Evolutionary conservation across 2,329 filamentous ascomycete genomes (phyloP).

Genomic region (Phialophora macrospora): DNA sequence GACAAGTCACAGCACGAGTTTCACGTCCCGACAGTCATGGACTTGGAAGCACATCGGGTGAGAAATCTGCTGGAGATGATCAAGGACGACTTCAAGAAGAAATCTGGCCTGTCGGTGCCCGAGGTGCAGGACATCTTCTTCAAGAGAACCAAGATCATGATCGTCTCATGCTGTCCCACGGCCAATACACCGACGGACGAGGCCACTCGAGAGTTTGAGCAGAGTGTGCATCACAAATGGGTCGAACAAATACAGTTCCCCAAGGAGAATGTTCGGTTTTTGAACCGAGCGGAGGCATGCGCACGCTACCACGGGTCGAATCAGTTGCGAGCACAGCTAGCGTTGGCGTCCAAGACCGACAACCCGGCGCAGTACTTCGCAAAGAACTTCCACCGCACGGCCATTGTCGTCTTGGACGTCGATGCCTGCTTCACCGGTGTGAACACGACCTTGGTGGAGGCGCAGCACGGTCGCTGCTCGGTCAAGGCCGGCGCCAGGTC

Average conservation of each 20-base stretch:
- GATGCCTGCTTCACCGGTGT: neutral
- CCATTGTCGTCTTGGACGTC: neutral
- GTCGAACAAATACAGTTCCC: neutral
- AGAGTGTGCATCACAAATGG: neutral
- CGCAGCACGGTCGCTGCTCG: neutral
- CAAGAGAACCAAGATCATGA: slow-evolving; percentile 1
- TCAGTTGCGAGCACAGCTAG: neutral
- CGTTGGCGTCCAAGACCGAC: neutral
- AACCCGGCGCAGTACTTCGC: neutral
- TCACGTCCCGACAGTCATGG: neutral
- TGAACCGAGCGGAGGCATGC: neutral
- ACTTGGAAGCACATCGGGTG: neutral
- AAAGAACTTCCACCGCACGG: neutral
- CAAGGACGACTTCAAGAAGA: neutral
- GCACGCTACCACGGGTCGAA: neutral
- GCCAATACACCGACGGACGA: neutral
- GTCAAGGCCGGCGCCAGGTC: neutral
- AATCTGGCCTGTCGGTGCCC: neutral
- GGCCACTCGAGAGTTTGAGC: neutral
- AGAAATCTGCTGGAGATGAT: neutral
- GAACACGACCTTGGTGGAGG: neutral
- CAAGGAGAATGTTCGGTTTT: neutral
- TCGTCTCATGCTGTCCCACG: slow-evolving; percentile 1
- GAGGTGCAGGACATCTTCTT: slow-evolving; percentile 3
- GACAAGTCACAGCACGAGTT: slow-evolving; percentile 5